Base-by-base conservation (phyloP, 2,329 filamentous ascomycete genomes). In the Dactylellina leptospora region DNA sequence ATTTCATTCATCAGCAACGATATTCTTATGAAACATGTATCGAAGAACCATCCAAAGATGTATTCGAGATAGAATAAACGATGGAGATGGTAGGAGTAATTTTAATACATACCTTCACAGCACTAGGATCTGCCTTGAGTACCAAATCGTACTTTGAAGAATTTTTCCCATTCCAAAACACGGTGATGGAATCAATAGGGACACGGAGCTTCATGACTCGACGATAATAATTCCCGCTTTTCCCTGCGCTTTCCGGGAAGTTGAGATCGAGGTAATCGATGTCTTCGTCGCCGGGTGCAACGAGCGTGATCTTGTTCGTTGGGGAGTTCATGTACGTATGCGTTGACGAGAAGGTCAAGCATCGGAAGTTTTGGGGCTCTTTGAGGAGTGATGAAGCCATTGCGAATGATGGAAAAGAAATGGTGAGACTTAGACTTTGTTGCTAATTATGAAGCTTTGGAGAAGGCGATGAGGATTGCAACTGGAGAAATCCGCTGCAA, bases 281-380 rank as follows among this genome's bases (percentile, higher is more conserved):
- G 40, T 59, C 44, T 16, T 53, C 38, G 4, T 63, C 51, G 2
- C 13, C 38, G 2, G 28, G 16, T 4, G 30, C 48, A 20, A 58
- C 22, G 3, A 71, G 20, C 8, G 66, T 58, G 51, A 71, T 58
- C n/a, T 55, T 47, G 18, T 71, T 63, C 11, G 66, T 56, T 1
- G 66, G 42, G 16, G 50, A 58, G 16, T 71, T 71, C 66, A 71
- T 71, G 20, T 71, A 71, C 1, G 58, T 71, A 25, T 71, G 58
- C 0, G 50, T 58, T n/a, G 56, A 62, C 3, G 66, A 71, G 22
- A 71, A 71, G 2, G 38, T 40, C 8, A 71, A 44, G 16, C 44
- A 53, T 11, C 66, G 36, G 51, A 71, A 71, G 28, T 71, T 58
- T 18, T 50, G 48, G 2, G 51, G 51, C 30, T 55, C 20, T 2